A percentile compares a stretch with the other conserved stretches of the same genome.
phyloP scores from a whole-genome alignment of 306 rosid genomes.

The Trifolium dubium region DNA sequence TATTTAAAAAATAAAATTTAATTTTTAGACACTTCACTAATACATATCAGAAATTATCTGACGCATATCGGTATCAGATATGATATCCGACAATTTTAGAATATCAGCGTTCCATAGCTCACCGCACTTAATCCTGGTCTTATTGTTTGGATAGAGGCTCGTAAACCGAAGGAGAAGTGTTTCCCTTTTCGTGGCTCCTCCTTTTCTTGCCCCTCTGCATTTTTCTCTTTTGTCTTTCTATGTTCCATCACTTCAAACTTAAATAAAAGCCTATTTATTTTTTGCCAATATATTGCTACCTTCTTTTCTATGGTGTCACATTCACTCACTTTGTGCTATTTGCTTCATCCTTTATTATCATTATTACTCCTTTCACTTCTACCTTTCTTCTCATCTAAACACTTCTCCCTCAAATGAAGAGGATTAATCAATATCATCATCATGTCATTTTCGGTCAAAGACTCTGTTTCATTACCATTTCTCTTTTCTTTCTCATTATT shows the following conservation, averaged over 20 bases:
- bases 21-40: no score
- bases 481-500: constrained; percentile 59
- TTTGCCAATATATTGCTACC: constrained; percentile 27
- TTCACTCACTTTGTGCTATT: constrained; percentile 42
- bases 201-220: constrained; percentile 52
- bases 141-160: constrained; percentile 49
- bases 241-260: constrained; percentile 66
- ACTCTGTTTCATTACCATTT: constrained; percentile 42
- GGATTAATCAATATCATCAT: constrained; percentile 32
- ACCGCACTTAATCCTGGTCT: no score
- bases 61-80: no score
- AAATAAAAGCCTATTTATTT: constrained; percentile 9
- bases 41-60: no score
- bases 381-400: constrained; percentile 32
- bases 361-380: constrained; percentile 32
- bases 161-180: constrained; percentile 51
- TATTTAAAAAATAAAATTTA: no score
- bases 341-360: constrained; percentile 34
- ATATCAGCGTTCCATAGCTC: no score
- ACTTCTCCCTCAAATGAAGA: constrained; percentile 51
- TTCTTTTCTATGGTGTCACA: constrained; percentile 34
- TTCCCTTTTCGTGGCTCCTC: constrained; percentile 56
- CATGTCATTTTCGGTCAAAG: constrained; percentile 41
- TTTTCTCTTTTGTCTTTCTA: constrained; percentile 76
- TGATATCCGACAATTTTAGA: no score